phyloP scores from a whole-genome alignment of 345 rosid species.

The Citrus glauca region DNA sequence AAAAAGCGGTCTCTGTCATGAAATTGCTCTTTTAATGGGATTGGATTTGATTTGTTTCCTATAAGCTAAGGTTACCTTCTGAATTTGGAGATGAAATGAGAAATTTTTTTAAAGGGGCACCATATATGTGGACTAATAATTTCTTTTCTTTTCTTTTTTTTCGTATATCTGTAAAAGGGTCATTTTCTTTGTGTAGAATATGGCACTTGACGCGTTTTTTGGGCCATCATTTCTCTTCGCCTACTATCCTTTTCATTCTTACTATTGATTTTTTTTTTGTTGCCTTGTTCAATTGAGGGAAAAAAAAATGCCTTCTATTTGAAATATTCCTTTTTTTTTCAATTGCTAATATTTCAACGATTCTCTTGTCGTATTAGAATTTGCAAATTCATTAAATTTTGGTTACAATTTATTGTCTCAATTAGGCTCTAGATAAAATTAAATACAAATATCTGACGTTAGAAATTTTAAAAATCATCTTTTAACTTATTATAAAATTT shows the following conservation, averaged over 20 bases:
- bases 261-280: background rate
- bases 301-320: too few relatives aligned
- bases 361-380: background rate
- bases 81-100: constrained; percentile 15
- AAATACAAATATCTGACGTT: too few relatives aligned
- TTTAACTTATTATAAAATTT: background rate
- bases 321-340: background rate
- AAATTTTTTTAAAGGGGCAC: constrained; percentile 19
- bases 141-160: background rate
- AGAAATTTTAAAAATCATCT: background rate
- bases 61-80: constrained; percentile 12
- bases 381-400: background rate
- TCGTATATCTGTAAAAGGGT: background rate
- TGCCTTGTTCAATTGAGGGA: background rate
- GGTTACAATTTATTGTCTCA: background rate
- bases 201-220: constrained; percentile 29
- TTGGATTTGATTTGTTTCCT: constrained; percentile 14
- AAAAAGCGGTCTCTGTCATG: background rate
- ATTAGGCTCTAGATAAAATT: background rate
- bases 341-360: background rate
- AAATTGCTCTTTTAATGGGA: background rate
- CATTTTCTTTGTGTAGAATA: constrained; percentile 30
- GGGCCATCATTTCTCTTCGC: constrained; percentile 22
- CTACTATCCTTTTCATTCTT: constrained; percentile 6
- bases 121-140: background rate